Percentiles rank a stretch among this genome's conserved stretches.
These are phyloP conservation scores for Anisodus acutangulus DNA, from an alignment of 257 asterid genomes.

Conservation along the genomic window DNA sequence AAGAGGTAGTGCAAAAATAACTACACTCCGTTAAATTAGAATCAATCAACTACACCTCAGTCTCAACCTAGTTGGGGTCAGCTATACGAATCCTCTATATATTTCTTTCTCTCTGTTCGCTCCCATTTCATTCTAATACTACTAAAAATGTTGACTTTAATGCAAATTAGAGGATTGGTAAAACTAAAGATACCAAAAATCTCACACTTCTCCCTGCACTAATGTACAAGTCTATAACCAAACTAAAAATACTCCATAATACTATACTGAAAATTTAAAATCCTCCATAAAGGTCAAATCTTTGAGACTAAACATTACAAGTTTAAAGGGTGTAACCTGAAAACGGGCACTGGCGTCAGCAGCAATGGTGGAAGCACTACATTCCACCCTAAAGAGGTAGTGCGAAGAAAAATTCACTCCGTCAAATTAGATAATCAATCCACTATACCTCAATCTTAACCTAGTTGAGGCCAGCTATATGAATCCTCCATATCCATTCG, in stretches of 20 bases:
- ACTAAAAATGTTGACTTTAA: not conserved
- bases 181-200: not conserved
- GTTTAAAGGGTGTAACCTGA: conserved; percentile 52
- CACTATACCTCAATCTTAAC: not conserved
- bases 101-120: not conserved
- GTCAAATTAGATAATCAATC: not conserved
- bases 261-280: not conserved
- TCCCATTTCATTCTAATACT: not conserved
- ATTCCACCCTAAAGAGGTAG: conserved; percentile 77
- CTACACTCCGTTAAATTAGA: not conserved
- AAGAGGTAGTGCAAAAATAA: conserved; percentile 57
- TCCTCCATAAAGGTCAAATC: not conserved
- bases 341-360: conserved; percentile 90
- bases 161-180: not conserved
- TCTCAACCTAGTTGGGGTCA: not conserved
- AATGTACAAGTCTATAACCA: not conserved
- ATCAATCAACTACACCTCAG: conserved; percentile 17
- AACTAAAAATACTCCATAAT: not conserved
- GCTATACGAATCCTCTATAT: conserved; percentile 22
- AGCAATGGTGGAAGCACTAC: conserved; percentile 86
- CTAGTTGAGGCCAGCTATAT: not conserved
- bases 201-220: not conserved
- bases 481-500: conserved; percentile 23
- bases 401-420: not conserved
- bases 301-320: conserved; percentile 27